A percentile compares a stretch with the other conserved stretches of the same genome.
phyloP scores from a whole-genome alignment of 768 basidiomycete genomes.

The Auriscalpium vulgare region DNA sequence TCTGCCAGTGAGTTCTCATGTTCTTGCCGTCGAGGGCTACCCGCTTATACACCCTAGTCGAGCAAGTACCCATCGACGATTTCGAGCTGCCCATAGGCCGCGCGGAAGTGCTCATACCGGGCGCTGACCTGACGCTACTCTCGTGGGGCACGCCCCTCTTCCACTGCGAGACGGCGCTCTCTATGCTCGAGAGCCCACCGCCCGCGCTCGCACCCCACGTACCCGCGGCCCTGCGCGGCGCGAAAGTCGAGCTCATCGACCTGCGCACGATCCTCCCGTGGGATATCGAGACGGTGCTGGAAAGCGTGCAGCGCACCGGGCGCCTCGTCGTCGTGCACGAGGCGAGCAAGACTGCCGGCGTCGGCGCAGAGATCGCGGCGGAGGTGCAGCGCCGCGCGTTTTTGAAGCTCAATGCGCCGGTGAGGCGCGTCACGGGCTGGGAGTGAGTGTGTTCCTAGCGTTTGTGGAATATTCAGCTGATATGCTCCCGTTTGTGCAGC shows the following conservation, averaged over 20 bases:
- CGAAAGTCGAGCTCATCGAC: slow-evolving; percentile 85
- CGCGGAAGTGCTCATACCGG: slow-evolving; percentile 68
- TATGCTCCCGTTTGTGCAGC: slow-evolving; percentile 29
- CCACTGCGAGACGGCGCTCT: slow-evolving; percentile 78
- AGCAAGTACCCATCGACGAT: slow-evolving; percentile 89
- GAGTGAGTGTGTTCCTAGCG: slow-evolving; percentile 55
- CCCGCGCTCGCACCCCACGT: slow-evolving; percentile 53
- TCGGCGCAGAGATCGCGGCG: slow-evolving; percentile 88
- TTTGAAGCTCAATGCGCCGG: slow-evolving; percentile 80
- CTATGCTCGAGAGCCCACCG: slow-evolving; percentile 63
- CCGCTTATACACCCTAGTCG: slow-evolving; percentile 41
- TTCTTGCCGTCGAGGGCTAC: neutral
- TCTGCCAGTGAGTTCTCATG: slow-evolving; percentile 53
- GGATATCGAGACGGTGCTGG: slow-evolving; percentile 73
- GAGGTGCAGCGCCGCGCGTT: slow-evolving; percentile 87
- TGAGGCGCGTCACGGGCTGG: slow-evolving; percentile 85
- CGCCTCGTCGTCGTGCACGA: slow-evolving; percentile 88
- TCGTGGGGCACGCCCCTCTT: slow-evolving; percentile 94
- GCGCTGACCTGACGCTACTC: slow-evolving; percentile 81
- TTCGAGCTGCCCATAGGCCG: slow-evolving; percentile 75
- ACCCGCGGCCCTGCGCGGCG: slow-evolving; percentile 54
- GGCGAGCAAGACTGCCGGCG: slow-evolving; percentile 79
- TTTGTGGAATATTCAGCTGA: neutral
- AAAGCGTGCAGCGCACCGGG: slow-evolving; percentile 81
- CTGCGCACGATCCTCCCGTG: slow-evolving; percentile 84